Evolutionary conservation across 2,329 filamentous ascomycete species (phyloP).

Genomic region (Aspergillus brasiliensis): DNA sequence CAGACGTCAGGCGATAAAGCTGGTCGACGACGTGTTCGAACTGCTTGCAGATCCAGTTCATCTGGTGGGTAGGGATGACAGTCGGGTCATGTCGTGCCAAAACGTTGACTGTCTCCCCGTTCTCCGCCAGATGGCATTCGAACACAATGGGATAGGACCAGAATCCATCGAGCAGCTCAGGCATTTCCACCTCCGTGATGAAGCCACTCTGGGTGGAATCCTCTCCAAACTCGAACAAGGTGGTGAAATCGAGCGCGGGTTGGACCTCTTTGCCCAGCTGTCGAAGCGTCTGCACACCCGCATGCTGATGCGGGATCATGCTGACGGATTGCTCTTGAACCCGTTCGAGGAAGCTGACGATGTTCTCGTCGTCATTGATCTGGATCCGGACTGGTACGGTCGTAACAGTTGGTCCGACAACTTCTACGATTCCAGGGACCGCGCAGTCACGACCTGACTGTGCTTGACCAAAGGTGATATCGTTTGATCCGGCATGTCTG

Average conservation of each 20-base stretch:
- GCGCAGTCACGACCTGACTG: conserved; percentile 9
- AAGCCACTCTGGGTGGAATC: neutral
- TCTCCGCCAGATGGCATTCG: neutral
- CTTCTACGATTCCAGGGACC: conserved; percentile 9
- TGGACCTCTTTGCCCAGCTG: neutral
- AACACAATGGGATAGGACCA: neutral
- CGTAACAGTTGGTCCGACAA: conserved; percentile 13
- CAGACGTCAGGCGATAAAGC: neutral
- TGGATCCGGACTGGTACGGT: conserved; percentile 14
- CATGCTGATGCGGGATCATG: conserved; percentile 62
- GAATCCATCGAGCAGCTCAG: neutral
- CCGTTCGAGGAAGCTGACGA: conserved; percentile 52
- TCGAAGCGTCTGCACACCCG: neutral
- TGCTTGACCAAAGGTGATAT: conserved; percentile 17
- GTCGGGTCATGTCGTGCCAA: neutral
- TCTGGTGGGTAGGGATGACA: neutral
- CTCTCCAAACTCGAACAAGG: neutral
- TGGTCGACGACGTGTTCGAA: neutral
- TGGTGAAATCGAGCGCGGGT: neutral
- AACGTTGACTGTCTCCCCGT: neutral
- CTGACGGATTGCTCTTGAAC: conserved; percentile 56
- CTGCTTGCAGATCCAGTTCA: neutral
- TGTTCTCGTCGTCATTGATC: conserved; percentile 16
- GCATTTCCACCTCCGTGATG: neutral
- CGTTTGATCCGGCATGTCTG: conserved; percentile 7